These are phyloP conservation scores for Rutstroemia sp. DNA, from an alignment of 2,329 filamentous ascomycete genomes.

Conservation along the genomic window DNA sequence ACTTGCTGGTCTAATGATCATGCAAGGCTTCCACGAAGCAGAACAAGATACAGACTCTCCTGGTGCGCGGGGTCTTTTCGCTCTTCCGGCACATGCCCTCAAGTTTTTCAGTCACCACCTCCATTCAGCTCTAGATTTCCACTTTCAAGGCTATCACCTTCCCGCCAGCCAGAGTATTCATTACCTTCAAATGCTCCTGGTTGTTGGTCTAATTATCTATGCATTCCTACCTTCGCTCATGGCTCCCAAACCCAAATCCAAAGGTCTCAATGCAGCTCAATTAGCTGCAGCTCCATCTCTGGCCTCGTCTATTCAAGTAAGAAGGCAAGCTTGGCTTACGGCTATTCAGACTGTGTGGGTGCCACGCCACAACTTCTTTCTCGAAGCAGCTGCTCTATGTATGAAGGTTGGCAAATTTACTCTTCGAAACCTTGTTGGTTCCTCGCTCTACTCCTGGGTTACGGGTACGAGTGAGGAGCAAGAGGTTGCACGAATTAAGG, in stretches of 20 bases:
- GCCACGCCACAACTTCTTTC: conserved; percentile 75
- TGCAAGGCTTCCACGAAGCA: conserved; percentile 65
- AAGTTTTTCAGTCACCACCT: conserved; percentile 39
- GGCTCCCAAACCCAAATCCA: conserved; percentile 34
- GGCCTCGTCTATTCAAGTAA: conserved; percentile 76
- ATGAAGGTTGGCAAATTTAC: conserved; percentile 79
- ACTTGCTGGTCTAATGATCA: conserved; percentile 82
- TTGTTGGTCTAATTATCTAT: conserved; percentile 48
- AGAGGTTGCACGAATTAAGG: conserved; percentile 78
- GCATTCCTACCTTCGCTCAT: conserved; percentile 48
- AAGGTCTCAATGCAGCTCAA: conserved; percentile 43
- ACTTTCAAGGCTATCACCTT: conserved; percentile 46
- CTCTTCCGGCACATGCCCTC: conserved; percentile 54
- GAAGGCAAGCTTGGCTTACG: conserved; percentile 85
- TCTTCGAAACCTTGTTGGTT: conserved; percentile 68
- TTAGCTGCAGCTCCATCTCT: conserved; percentile 57
- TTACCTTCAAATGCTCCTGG: conserved; percentile 44
- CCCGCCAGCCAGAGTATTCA: conserved; percentile 38
- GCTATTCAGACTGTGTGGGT: conserved; percentile 90
- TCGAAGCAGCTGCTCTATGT: conserved; percentile 74
- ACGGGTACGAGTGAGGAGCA: conserved; percentile 78
- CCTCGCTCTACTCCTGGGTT: conserved; percentile 67
- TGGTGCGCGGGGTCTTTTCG: conserved; percentile 59
- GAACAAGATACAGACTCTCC: conserved; percentile 57
- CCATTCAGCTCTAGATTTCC: conserved; percentile 35